Evolutionary conservation across 2,329 filamentous ascomycete species (phyloP), one percentile per base, ranked within the genome.

Genomic region (Neopestalotiopsis sp.): DNA sequence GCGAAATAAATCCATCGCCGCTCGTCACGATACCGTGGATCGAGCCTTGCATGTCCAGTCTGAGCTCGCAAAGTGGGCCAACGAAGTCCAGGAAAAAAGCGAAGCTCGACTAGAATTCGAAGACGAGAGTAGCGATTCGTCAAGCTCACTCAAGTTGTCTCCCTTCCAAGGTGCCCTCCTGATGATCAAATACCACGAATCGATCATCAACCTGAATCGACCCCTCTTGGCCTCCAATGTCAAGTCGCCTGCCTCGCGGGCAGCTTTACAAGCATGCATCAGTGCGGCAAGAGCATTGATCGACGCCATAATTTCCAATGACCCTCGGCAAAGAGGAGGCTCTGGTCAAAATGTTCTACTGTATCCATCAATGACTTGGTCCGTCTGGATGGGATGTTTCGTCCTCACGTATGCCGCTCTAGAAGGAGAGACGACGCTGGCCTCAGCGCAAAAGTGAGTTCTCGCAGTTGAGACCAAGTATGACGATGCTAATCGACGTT

Each of bases 301-400:
- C 13, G 72, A 73, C 38, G 70, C 70, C 9, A 57, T 71, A 1
- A 65, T 65, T 7, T 30, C 34, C 32, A 56, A 49, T 69, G 14
- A 71, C 71, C 57, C 70, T 69, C 17, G 49, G 67, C 5, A 42
- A 5, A 20, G 13, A 17, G 45, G 38, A 5, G 42, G 14, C 38
- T 67, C 61, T 30, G 10, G 28, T 58, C 58, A 61, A 3, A 45
- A 66, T 2, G 32, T 72, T 17, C 49, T 71, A 59, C 66, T 72
- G 7, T 73, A 71, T 69, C 72, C 72, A n/a, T 58, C 70, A 3
- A 66, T 72, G n/a, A 73, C 72, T 5, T 72, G 72, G 72, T 72
- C 72, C 1, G 69, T 72, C 3, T 73, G 72, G 71, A 72, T 73
- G 72, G 72, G 72, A 14, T 73, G 69, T 32, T 73, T 72, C 49